Conservation (phyloP, 768 basidiomycete genomes). For the Flagelloscypha sp. region DNA sequence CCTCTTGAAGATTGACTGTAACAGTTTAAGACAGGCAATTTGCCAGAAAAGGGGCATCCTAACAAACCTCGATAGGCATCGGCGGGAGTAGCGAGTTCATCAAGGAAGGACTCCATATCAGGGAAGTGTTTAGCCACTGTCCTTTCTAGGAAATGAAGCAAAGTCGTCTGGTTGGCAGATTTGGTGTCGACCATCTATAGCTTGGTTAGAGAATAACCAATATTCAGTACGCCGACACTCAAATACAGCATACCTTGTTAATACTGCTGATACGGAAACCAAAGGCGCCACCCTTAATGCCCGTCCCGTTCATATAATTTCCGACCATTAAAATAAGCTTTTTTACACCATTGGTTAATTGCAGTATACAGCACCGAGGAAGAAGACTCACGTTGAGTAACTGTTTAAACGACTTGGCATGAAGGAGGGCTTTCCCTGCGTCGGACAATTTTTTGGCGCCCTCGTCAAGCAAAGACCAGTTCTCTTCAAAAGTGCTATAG, state of each 20-base stretch:
- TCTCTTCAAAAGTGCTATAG: slow-evolving; percentile 81
- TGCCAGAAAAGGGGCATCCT: neutral
- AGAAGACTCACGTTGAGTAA: slow-evolving; percentile 62
- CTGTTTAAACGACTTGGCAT: slow-evolving; percentile 85
- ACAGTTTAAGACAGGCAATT: slow-evolving; percentile 9
- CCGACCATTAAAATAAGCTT: slow-evolving; percentile 90
- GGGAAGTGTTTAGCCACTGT: slow-evolving; percentile 85
- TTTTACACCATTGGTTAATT: slow-evolving; percentile 11
- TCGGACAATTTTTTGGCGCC: slow-evolving; percentile 74
- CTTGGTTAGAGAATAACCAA: slow-evolving; percentile 3
- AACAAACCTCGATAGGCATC: slow-evolving; percentile 83
- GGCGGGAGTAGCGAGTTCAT: slow-evolving; percentile 82
- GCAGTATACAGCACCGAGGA: neutral
- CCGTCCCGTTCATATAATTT: slow-evolving; percentile 97
- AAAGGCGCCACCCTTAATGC: slow-evolving; percentile 92
- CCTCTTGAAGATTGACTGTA: slow-evolving; percentile 78
- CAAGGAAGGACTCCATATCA: slow-evolving; percentile 78
- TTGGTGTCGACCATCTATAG: slow-evolving; percentile 92
- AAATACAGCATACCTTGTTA: slow-evolving; percentile 61
- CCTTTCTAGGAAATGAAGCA: slow-evolving; percentile 89
- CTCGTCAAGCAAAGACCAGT: slow-evolving; percentile 73
- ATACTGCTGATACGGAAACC: slow-evolving; percentile 97
- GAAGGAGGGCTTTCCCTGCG: slow-evolving; percentile 70
- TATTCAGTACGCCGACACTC: neutral
- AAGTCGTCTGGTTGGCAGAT: slow-evolving; percentile 86